Base-by-base conservation (phyloP, 257 asterid genomes). In the Pogostemon cablin region DNA sequence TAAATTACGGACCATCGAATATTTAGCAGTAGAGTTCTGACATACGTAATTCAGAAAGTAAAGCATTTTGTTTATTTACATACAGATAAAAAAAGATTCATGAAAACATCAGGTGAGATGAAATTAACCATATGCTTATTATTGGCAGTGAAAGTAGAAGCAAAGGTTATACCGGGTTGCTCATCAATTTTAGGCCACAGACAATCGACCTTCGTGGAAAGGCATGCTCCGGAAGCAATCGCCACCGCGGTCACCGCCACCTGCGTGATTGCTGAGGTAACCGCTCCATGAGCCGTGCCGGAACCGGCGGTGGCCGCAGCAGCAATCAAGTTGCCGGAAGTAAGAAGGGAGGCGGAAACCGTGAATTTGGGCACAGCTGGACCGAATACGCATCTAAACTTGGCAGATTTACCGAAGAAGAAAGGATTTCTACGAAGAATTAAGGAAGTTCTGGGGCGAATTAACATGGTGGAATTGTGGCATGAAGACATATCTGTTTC, bases 211-310 rank as follows among this genome's bases (percentile, higher is more conserved):
- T 90, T 93, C 1, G 98, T 93, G 72, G 98, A 93, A 58, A 93
- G 96, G 70, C 98, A 93, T 79, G 98, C 98, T 0, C 98, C 98
- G 20, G 96, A 90, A 54, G 98, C 98, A 73, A 93, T 89, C 15
- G 98, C 98, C 32, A 93, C 87, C 47, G 98, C 98, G 11, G 96
- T 89, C 12, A 93, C 96, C 35, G 97, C 98, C 72, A 93, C 81
- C 48, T 93, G 98, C 9, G 97, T 85, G 46, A 93, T 88, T 42
- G 98, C 97, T 4, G 98, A 93, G 32, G 96, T 58, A 15, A 93
- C 96, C 12, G 97, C 96, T 39, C 96, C 97, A 62, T 93, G 98
- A 73, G 87, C 88, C 4, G 90, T 55, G 63, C 88, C 81, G 2
- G 95, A 80, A n/a, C 93, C 86, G 1, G 82, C 90, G 2, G 95